These are phyloP conservation scores for Yamadazyma mexicana DNA, from an alignment of 1,139 yeast genomes.

Conservation along the genomic window DNA sequence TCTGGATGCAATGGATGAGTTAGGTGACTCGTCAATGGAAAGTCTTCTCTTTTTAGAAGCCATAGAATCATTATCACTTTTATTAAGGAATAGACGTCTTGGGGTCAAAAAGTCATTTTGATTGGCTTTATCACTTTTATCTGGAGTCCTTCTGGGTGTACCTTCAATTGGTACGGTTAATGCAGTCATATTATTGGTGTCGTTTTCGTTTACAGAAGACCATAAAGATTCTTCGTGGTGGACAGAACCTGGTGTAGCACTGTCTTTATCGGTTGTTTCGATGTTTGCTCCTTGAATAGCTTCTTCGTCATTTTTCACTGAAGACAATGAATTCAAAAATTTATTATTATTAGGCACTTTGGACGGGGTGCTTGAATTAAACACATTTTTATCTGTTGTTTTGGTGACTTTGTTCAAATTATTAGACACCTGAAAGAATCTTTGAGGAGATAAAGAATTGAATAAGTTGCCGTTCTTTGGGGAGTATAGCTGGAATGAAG, in stretches of 20 bases:
- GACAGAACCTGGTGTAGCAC: neutral
- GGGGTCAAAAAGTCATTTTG: constrained; percentile 33
- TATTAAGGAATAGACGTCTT: constrained; percentile 13
- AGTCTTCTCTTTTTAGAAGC: constrained; percentile 11
- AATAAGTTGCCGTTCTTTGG: constrained; percentile 27
- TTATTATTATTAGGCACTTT: constrained; percentile 15
- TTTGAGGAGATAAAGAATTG: constrained; percentile 37
- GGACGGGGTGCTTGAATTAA: constrained; percentile 25
- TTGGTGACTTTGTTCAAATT: constrained; percentile 18
- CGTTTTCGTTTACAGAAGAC: constrained; percentile 33
- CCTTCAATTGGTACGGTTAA: constrained; percentile 22
- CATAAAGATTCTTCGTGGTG: constrained; percentile 23
- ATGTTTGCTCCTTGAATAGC: neutral
- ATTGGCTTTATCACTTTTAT: constrained; percentile 1
- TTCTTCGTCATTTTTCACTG: constrained; percentile 11
- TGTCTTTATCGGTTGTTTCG: neutral
- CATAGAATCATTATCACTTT: neutral
- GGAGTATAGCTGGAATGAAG: constrained; percentile 42
- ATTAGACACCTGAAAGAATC: constrained; percentile 29
- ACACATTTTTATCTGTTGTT: constrained; percentile 11
- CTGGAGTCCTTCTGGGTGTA: constrained; percentile 9
- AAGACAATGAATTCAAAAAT: constrained; percentile 24
- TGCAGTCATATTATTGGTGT: constrained; percentile 24
- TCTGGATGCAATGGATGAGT: constrained; percentile 37
- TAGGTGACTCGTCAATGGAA: constrained; percentile 32